These are phyloP conservation scores for Candida vartiovaarae DNA, from an alignment of 805 yeast genomes.

Conservation along the genomic window DNA sequence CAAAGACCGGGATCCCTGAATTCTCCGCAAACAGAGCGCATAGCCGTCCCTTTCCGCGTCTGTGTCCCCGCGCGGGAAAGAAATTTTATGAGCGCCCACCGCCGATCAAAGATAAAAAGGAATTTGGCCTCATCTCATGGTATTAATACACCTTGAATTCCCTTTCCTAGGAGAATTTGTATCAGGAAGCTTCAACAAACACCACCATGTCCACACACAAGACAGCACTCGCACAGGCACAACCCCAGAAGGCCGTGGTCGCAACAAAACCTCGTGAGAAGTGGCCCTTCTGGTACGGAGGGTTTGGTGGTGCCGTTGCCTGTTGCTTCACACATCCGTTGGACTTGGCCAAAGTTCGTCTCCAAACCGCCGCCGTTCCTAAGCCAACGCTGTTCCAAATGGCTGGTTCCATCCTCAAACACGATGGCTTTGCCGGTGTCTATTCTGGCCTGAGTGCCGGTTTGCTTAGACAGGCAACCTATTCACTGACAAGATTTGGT, in stretches of 20 bases:
- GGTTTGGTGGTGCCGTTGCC: constrained; percentile 63
- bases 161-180: neutral
- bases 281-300: constrained; percentile 57
- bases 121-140: too few relatives aligned
- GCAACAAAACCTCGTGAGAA: constrained; percentile 18
- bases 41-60: too few relatives aligned
- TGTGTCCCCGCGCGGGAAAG: too few relatives aligned
- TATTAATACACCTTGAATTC: too few relatives aligned
- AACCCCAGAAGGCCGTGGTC: constrained; percentile 2
- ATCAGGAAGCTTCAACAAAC: neutral
- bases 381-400: constrained; percentile 59
- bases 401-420: constrained; percentile 48
- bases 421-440: constrained; percentile 63
- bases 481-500: constrained; percentile 82
- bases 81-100: too few relatives aligned
- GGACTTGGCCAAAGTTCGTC: constrained; percentile 79
- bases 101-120: too few relatives aligned
- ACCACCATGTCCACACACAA: neutral
- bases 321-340: constrained; percentile 72
- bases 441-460: constrained; percentile 83
- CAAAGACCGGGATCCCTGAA: too few relatives aligned
- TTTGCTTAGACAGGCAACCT: constrained; percentile 77
- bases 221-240: neutral
- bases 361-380: constrained; percentile 68
- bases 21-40: too few relatives aligned